These are phyloP conservation scores for Bipolaris zeicola DNA, from an alignment of 2,329 filamentous ascomycete species.

Conservation along the genomic window DNA sequence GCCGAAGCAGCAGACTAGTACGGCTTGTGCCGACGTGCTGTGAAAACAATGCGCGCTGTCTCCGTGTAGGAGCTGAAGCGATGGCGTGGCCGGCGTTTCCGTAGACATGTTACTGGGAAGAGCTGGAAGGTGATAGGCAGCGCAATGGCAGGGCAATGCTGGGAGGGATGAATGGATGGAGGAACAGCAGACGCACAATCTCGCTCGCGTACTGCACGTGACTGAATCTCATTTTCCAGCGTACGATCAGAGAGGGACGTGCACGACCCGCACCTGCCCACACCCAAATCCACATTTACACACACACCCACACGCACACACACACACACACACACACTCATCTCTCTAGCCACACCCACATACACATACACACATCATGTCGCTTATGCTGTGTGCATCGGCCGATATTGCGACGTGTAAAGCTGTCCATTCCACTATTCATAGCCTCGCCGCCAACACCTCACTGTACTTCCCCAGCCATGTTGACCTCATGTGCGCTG, in stretches of 20 bases:
- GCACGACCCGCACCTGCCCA: constrained; percentile 1
- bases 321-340: background rate
- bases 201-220: background rate
- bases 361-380: background rate
- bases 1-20: background rate
- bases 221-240: background rate
- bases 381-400: constrained; percentile 8
- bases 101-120: constrained; percentile 12
- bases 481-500: constrained; percentile 2
- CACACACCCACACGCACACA: background rate
- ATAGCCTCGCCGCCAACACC: constrained; percentile 10
- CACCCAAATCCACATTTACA: background rate
- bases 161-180: background rate
- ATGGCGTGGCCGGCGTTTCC: constrained; percentile 7
- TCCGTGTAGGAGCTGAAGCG: background rate
- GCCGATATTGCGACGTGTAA: constrained; percentile 8
- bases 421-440: background rate
- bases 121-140: constrained; percentile 6
- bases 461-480: constrained; percentile 2
- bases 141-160: background rate
- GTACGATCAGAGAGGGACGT: constrained; percentile 13
- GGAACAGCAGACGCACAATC: constrained; percentile 6
- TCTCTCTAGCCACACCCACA: background rate
- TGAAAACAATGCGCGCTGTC: background rate
- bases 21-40: constrained; percentile 6